Percentiles rank a stretch among this genome's conserved stretches.
These are phyloP conservation scores for Williopsis jadinii DNA, from an alignment of 1,139 yeast genomes.

Conservation along the genomic window DNA sequence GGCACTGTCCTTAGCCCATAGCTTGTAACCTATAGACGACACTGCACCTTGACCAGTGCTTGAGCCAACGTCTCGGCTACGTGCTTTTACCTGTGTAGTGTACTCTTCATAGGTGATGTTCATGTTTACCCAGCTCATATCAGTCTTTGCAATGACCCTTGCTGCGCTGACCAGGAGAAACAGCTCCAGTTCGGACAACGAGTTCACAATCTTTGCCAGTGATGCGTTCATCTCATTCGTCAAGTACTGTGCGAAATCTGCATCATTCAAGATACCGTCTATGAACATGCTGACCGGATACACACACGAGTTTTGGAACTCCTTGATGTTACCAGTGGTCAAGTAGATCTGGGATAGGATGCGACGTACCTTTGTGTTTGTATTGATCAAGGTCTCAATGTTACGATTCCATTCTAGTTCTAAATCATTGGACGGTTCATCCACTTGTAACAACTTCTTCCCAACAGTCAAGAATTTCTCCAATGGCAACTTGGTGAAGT, in stretches of 20 bases:
- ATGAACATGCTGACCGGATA: conserved; percentile 37
- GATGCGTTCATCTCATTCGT: conserved; percentile 23
- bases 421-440: conserved; percentile 22
- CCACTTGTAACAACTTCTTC: conserved; percentile 26
- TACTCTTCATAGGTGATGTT: conserved; percentile 78
- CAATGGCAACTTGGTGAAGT: conserved; percentile 44
- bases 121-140: conserved; percentile 55
- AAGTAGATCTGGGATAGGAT: conserved; percentile 42
- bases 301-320: conserved; percentile 45
- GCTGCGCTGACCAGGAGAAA: conserved; percentile 68
- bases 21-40: conserved; percentile 36
- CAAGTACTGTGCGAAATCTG: conserved; percentile 26
- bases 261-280: conserved; percentile 23
- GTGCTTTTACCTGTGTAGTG: conserved; percentile 40
- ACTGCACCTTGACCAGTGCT: conserved; percentile 19
- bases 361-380: conserved; percentile 27
- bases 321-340: conserved; percentile 52
- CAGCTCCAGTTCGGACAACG: conserved; percentile 64
- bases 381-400: conserved; percentile 29
- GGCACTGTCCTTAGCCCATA: conserved; percentile 43
- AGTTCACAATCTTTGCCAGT: conserved; percentile 23
- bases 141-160: conserved; percentile 56
- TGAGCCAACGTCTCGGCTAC: conserved; percentile 38
- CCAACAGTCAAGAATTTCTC: conserved; percentile 35
- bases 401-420: conserved; percentile 46